Evolutionary conservation across 2,329 filamentous ascomycete genomes (phyloP).

Genomic region (Pseudofabraea citricarpa): DNA sequence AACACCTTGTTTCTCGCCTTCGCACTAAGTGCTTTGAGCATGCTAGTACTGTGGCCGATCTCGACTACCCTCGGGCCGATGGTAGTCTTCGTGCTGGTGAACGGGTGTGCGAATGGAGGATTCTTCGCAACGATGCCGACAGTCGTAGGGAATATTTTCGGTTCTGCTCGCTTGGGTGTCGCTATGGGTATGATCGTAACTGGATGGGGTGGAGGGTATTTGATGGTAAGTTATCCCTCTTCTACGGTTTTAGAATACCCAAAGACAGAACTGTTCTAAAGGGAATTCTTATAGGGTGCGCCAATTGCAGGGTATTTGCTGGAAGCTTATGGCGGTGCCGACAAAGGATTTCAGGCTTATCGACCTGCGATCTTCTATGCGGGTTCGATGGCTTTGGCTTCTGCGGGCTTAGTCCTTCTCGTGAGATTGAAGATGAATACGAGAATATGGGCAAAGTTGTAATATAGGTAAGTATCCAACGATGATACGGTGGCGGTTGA

Average conservation of each 20-base stretch:
- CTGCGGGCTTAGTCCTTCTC: not conserved
- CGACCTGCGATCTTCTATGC: conserved; percentile 59
- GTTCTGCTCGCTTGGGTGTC: conserved; percentile 46
- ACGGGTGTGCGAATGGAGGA: conserved; percentile 55
- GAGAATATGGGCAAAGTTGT: too few species aligned
- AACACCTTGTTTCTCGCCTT: conserved; percentile 50
- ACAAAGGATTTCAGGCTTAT: conserved; percentile 45
- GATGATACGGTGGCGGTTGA: too few species aligned
- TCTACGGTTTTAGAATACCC: not conserved
- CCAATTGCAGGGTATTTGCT: conserved; percentile 58
- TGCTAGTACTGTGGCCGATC: conserved; percentile 57
- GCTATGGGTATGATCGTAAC: conserved; percentile 59
- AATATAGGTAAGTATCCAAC: too few species aligned
- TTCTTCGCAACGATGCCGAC: conserved; percentile 63
- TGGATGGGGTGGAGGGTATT: conserved; percentile 56
- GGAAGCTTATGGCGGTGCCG: conserved; percentile 46
- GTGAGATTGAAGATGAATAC: not conserved
- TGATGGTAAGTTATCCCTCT: conserved; percentile 42
- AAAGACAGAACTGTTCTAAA: not conserved
- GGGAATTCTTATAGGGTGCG: conserved; percentile 37
- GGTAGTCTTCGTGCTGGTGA: conserved; percentile 52
- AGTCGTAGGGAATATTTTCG: conserved; percentile 55
- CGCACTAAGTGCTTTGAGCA: conserved; percentile 48
- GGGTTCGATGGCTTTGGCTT: conserved; percentile 41
- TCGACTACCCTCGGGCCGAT: conserved; percentile 49